A percentile compares a stretch with the other conserved stretches of the same genome.
Conservation (phyloP, 2,329 filamentous ascomycete genomes). For the Endoconidiophora polonica region DNA sequence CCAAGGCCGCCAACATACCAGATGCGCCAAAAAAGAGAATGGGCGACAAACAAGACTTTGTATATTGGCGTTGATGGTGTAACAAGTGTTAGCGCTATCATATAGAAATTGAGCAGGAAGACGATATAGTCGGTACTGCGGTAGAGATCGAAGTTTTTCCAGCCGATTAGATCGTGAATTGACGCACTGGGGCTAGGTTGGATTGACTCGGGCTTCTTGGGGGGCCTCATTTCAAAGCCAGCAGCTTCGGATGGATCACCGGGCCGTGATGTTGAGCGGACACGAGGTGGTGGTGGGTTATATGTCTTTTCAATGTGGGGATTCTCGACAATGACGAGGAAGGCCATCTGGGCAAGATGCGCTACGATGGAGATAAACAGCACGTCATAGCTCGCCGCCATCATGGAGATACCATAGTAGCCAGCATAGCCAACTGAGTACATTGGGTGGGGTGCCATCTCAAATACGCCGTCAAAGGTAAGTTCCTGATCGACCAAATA, state of each 20-base stretch:
- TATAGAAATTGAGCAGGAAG: slow-evolving; percentile 58
- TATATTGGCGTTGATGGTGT: slow-evolving; percentile 63
- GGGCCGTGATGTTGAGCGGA: slow-evolving; percentile 25
- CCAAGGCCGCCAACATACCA: slow-evolving; percentile 89
- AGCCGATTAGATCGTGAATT: slow-evolving; percentile 69
- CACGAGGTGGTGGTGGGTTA: slow-evolving; percentile 69
- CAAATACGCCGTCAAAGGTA: slow-evolving; percentile 96
- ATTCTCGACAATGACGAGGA: slow-evolving; percentile 82
- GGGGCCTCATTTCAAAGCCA: slow-evolving; percentile 7
- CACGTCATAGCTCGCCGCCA: slow-evolving; percentile 95
- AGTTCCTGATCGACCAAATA: slow-evolving; percentile 95
- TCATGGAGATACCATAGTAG: slow-evolving; percentile 95
- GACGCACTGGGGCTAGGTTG: slow-evolving; percentile 36
- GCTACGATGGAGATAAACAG: slow-evolving; percentile 92
- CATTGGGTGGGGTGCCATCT: slow-evolving; percentile 98
- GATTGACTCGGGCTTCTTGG: slow-evolving; percentile 13
- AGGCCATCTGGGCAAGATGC: slow-evolving; percentile 85
- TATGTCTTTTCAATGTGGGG: slow-evolving; percentile 98
- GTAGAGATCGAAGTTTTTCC: slow-evolving; percentile 74
- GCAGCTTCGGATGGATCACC: slow-evolving; percentile 18
- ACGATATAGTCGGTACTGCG: slow-evolving; percentile 72
- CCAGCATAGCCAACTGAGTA: slow-evolving; percentile 96
- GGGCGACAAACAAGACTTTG: slow-evolving; percentile 63
- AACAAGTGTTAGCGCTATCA: slow-evolving; percentile 53
- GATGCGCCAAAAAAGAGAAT: slow-evolving; percentile 68